Percentiles rank a stretch among this genome's conserved stretches.
Evolutionary conservation across 768 basidiomycete species (phyloP).

Genomic region (Hygrophoropsis aurantiaca): DNA sequence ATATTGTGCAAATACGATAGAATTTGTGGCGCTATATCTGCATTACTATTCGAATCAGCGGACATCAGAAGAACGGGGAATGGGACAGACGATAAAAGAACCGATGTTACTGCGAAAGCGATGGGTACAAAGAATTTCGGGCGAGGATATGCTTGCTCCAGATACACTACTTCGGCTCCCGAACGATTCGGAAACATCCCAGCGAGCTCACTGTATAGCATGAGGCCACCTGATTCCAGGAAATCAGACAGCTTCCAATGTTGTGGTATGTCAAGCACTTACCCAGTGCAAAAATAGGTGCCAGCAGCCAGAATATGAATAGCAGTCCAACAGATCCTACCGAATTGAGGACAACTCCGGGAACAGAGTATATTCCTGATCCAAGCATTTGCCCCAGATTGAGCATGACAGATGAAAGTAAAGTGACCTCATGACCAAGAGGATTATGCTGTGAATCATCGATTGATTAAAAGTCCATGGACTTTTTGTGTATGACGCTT

Average conservation of each 20-base stretch:
- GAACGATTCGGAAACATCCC: conserved; percentile 49
- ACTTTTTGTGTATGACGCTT: background rate
- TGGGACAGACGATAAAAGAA: conserved; percentile 25
- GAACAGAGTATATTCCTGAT: conserved; percentile 6
- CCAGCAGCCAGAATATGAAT: conserved; percentile 2
- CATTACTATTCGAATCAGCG: too few relatives aligned
- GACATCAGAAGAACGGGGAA: too few relatives aligned
- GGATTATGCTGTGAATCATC: conserved; percentile 1
- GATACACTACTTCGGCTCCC: conserved; percentile 49
- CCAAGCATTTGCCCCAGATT: conserved; percentile 5
- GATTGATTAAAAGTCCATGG: background rate
- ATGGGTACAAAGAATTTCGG: conserved; percentile 37
- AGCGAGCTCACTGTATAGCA: conserved; percentile 41
- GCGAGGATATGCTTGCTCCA: conserved; percentile 29
- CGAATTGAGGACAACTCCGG: conserved; percentile 4
- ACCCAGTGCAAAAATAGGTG: conserved; percentile 4
- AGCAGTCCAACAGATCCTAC: conserved; percentile 4
- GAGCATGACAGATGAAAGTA: conserved; percentile 4
- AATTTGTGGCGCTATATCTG: conserved; percentile 20
- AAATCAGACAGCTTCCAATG: background rate
- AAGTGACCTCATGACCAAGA: conserved; percentile 4
- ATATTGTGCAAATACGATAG: conserved; percentile 27
- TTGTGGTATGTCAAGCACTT: too few relatives aligned
- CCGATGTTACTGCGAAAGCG: conserved; percentile 36
- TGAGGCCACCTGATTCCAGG: conserved; percentile 1